Percentiles rank a stretch among this genome's conserved stretches.
These are phyloP conservation scores for Neofusicoccum kwambonambiense DNA, from an alignment of 2,329 filamentous ascomycete genomes.

Conservation along the genomic window DNA sequence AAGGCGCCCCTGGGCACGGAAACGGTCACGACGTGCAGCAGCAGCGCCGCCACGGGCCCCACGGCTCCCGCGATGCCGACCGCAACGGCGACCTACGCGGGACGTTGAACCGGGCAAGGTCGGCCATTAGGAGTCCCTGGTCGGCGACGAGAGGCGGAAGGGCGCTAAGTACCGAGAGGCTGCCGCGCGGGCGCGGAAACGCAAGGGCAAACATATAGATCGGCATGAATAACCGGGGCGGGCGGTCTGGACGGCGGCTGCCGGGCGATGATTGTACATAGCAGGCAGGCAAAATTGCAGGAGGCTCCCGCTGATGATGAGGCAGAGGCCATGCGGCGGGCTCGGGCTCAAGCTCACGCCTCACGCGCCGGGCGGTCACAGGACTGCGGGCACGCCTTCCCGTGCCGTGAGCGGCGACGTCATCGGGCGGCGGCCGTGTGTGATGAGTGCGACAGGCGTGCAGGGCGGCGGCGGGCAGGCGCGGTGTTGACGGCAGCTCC, in stretches of 20 bases:
- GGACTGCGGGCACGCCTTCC: neutral
- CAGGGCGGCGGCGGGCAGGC: neutral
- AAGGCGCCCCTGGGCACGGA: constrained; percentile 2
- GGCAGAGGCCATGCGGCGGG: neutral
- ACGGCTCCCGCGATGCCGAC: neutral
- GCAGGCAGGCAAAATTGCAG: neutral
- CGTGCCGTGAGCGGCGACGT: neutral
- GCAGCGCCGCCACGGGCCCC: neutral
- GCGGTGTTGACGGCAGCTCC: neutral
- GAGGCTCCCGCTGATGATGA: neutral
- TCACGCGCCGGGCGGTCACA: neutral
- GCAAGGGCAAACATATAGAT: neutral
- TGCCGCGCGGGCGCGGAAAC: neutral
- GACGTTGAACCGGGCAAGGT: too few species aligned
- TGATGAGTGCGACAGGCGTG: neutral
- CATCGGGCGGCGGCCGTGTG: neutral
- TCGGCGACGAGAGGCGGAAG: neutral
- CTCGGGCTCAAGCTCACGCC: neutral
- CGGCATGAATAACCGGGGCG: neutral
- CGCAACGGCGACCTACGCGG: neutral
- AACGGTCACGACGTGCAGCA: constrained; percentile 3
- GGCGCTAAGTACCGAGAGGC: neutral
- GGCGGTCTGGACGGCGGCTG: neutral
- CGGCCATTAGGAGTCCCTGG: too few species aligned
- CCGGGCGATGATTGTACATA: neutral